phyloP scores from a whole-genome alignment of 257 asterid genomes.

The Agastache rugosa region DNA sequence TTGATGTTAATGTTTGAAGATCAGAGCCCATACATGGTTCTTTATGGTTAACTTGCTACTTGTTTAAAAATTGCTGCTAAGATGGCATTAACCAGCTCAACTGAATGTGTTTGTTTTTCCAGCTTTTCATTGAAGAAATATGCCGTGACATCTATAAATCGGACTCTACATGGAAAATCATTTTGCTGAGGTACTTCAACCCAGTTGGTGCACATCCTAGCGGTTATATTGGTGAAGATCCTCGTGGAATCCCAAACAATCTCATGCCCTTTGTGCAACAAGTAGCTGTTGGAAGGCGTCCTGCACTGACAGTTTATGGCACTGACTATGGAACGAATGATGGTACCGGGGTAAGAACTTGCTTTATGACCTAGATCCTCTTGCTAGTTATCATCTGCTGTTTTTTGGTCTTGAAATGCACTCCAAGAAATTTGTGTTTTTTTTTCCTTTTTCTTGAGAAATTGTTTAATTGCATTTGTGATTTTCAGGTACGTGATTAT shows the following conservation, averaged over 20 bases:
- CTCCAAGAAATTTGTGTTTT: neutral
- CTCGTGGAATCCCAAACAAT: slow-evolving; percentile 89
- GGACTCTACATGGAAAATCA: slow-evolving; percentile 86
- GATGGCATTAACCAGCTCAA: slow-evolving; percentile 5
- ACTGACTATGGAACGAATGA: slow-evolving; percentile 80
- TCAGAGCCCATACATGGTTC: neutral
- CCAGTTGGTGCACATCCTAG: slow-evolving; percentile 97
- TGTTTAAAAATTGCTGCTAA: neutral
- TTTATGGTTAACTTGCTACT: neutral
- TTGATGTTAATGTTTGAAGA: slow-evolving; percentile 13
- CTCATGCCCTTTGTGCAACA: slow-evolving; percentile 97
- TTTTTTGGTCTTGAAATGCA: neutral
- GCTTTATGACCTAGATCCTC: neutral
- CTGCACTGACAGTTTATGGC: slow-evolving; percentile 81
- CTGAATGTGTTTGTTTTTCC: slow-evolving; percentile 34
- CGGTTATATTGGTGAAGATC: slow-evolving; percentile 93
- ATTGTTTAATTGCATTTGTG: neutral
- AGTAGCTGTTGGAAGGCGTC: slow-evolving; percentile 95
- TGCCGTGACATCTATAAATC: slow-evolving; percentile 76
- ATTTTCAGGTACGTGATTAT: slow-evolving; percentile 85
- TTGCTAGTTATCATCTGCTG: neutral
- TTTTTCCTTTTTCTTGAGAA: neutral
- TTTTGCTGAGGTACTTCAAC: slow-evolving; percentile 89
- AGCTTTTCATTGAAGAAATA: slow-evolving; percentile 94
- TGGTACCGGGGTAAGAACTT: slow-evolving; percentile 84